Base-by-base conservation (phyloP, 257 asterid species). In the Solanum pinnatisectum region DNA sequence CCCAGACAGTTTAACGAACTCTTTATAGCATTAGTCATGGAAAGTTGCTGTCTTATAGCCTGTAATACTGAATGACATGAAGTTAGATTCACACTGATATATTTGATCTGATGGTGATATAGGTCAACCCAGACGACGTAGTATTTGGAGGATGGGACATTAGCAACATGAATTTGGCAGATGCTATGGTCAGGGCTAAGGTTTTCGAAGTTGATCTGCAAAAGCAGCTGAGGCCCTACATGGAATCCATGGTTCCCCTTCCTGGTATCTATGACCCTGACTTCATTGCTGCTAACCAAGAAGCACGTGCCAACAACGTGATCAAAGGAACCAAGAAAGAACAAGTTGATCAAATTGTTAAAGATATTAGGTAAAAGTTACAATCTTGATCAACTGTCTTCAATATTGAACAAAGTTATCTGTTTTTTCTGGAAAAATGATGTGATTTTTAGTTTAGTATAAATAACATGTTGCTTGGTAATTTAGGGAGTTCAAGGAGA, bases 61-160 rank as follows among this genome's bases (percentile, higher is more conserved):
- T 73, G 3, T 40, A 76, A 39, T 76, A 76, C 35, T 15, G 18
- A 72, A 5, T 22, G 52, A 74, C 78, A 71, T n/a, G 37, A 39
- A 44, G 39, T 79, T 44, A 25, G 2, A 30, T 46, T 49, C 42
- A 81, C 6, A 30, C 30, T 81, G 18, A 68, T 84, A 46, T 86
- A 2, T 59, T 87, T 90, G 85, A 82, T 85, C 23, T 87, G 93
- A 72, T 18, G 4, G 9, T 87, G 91, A 88, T 72, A 65, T 68
- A 97, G 99, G 99, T 97, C 30, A 94, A 96, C 88, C 99, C 99
- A 4, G 98, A 96, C 60, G 98, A 97, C 87, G 87, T 96, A 63
- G 96, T 97, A 6, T 97, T 97, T 90, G 99, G 99, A 63, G 99
- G 99, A 83, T 97, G 99, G 99, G 99, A 97, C 93, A 97, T 97